Evolutionary conservation across 306 rosid species (phyloP), one percentile per base, ranked within the genome.

Genomic region (Fragaria ananassa): DNA sequence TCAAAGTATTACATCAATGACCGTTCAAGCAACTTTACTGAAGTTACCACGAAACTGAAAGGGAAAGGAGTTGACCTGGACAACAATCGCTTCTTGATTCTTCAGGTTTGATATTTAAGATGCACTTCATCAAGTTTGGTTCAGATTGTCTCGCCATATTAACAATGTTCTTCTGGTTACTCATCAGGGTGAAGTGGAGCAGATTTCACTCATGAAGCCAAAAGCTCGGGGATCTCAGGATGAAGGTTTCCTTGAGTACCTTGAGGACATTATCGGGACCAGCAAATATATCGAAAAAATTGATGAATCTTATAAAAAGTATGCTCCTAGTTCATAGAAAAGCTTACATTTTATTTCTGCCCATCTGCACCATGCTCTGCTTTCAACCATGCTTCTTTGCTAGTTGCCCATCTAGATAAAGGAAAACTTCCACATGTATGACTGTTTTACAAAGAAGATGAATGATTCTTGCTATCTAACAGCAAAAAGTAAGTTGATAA

Each of bases 51-150:
- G 91, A 94, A 90, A 76, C 82, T 94, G 68, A 94, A 91, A 84
- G 98, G 90, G 72, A 94, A 94, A 85, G 98, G 98, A 82, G 91
- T 94, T 80, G 98, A 91, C 87, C 87, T 94, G 72, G 98, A 94
- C 85, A 94, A 94, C 76, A 91, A 91, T 72, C 96, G 96, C 42
- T 94, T 94, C 86, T 81, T 91, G 75, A 94, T 94, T 78, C 98
- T 91, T 73, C 98, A 94, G 97, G 98, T 91, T 81, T 8, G 71
- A 35, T 74, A n/a, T 72, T 50, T 3, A 37, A n/a, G 5, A 14
- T 12, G 41, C 5, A 37, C 6, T 37, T 37, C 41, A 37, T 37
- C 7, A 37, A 37, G 41, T 37, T 37, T 37, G 41, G 41, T 37
- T 37, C 41, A 37, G 41, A 39, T 81, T 51, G 58, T 65, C 57